Base-by-base conservation (phyloP, 192 early-diverging fungal species). In the Geranomyces michiganensis region DNA sequence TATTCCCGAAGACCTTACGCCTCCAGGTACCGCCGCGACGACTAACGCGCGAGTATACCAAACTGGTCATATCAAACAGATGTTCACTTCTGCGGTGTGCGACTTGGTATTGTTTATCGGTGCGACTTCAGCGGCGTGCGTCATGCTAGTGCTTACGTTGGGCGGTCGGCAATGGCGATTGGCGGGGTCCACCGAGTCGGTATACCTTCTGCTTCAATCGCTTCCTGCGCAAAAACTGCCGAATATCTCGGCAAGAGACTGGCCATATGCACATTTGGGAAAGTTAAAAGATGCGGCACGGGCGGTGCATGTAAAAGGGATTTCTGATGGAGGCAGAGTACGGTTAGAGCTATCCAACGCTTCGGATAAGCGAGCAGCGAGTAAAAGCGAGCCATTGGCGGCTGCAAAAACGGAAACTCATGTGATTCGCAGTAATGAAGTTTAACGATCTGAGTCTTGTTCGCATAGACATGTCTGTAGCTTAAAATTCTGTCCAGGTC, bases 81-180 rank as follows among this genome's bases (percentile, higher is more conserved):
- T 65, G 19, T 65, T 47, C 1, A 65, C 64, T 8, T 44, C 32
- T 8, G 19, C 43, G 10, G 41, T 43, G 13, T 65, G 64, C 64
- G 47, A 65, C 13, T 9, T 41, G 10, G 21, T 65, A n/a, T 44
- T 65, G 13, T 6, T 14, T 12, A 65, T 48, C 32, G 64, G 64
- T 8, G 26, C 26, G 6, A 15, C 51, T 3, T 55, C 21, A 7
- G 51, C 51, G 19, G 6, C 7, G 3, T 24, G 3, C 3, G 21
- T 55, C 7, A 55, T 55, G 21, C 51, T 55, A 2, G 5, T 41
- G 36, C 36, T 41, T 41, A 10, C 36, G 10, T 7, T 55, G 21
- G 51, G 51, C 19, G 26, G 51, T 7, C 21, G 51, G 8, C 21
- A n/a, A 55, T 55, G 51, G 51, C 51, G 51, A 2, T 27, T 55